Conservation (phyloP, 805 yeast species). For the Saccharomycopsis sp. region DNA sequence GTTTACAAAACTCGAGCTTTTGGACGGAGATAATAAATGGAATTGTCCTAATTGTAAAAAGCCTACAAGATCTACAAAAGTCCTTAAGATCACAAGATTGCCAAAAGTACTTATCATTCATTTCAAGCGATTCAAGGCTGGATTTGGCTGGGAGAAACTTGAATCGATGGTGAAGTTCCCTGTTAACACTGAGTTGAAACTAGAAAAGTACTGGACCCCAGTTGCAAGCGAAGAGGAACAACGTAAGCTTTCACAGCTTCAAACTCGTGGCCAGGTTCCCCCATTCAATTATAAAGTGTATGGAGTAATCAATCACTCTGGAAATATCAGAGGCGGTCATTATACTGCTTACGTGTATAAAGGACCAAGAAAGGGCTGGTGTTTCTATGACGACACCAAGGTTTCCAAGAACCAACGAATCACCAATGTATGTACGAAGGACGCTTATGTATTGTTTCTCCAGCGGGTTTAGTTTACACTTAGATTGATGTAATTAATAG, state of each 20-base stretch:
- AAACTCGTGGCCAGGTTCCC: conserved; percentile 71
- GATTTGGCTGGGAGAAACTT: conserved; percentile 43
- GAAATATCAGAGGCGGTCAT: conserved; percentile 80
- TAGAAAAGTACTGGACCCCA: conserved; percentile 69
- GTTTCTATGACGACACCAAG: conserved; percentile 73
- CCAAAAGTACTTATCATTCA: conserved; percentile 80
- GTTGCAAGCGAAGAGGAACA: conserved; percentile 35
- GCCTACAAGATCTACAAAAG: conserved; percentile 59
- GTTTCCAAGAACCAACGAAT: conserved; percentile 47
- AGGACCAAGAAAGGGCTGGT: conserved; percentile 58
- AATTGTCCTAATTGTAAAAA: conserved; percentile 67
- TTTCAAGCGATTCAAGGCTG: conserved; percentile 66
- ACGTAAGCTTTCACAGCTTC: conserved; percentile 37
- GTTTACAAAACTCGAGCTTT: conserved; percentile 66
- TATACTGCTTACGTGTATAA: conserved; percentile 78
- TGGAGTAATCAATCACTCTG: conserved; percentile 81
- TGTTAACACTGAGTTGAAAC: conserved; percentile 33
- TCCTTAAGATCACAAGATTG: conserved; percentile 63
- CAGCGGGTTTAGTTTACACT: conserved; percentile 38
- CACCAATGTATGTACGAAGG: conserved; percentile 54
- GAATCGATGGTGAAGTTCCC: conserved; percentile 69
- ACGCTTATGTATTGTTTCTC: conserved; percentile 82
- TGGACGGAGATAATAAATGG: conserved; percentile 82
- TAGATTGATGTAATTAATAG: no score
- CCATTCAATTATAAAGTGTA: conserved; percentile 74